Evolutionary conservation across 1,284 basidiomycete species (phyloP).

Genomic region (Marasmius tenuissimus): DNA sequence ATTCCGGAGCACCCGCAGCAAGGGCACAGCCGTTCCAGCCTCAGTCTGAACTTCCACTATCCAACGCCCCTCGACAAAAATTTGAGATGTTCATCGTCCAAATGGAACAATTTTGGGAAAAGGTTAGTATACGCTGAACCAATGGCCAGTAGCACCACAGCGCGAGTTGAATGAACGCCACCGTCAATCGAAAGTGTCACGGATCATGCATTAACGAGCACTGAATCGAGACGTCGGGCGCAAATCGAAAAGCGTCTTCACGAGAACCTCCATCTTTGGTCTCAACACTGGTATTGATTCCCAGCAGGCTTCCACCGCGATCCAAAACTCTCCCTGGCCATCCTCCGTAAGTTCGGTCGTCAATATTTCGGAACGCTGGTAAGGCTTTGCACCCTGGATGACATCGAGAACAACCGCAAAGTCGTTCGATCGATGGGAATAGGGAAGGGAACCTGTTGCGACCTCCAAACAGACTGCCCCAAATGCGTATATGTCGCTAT

Average conservation of each 20-base stretch:
- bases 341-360: not conserved
- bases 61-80: too few species aligned
- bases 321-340: not conserved
- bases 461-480: conserved; percentile 59
- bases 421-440: conserved; percentile 50
- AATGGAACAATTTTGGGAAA: too few species aligned
- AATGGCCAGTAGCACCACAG: not conserved
- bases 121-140: too few species aligned
- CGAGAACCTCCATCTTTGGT: not conserved
- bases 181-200: too few species aligned
- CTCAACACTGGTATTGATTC: not conserved
- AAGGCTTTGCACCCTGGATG: conserved; percentile 48
- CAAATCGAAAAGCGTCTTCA: not conserved
- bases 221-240: not conserved
- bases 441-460: conserved; percentile 49
- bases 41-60: too few species aligned
- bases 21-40: too few species aligned
- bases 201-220: too few species aligned
- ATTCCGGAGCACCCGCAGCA: too few species aligned
- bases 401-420: conserved; percentile 55
- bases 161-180: too few species aligned
- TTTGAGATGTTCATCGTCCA: too few species aligned
- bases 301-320: not conserved
- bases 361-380: not conserved
- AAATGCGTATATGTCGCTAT: conserved; percentile 58